Conservation (phyloP, 768 basidiomycete species). For the Mycena latifolia region DNA sequence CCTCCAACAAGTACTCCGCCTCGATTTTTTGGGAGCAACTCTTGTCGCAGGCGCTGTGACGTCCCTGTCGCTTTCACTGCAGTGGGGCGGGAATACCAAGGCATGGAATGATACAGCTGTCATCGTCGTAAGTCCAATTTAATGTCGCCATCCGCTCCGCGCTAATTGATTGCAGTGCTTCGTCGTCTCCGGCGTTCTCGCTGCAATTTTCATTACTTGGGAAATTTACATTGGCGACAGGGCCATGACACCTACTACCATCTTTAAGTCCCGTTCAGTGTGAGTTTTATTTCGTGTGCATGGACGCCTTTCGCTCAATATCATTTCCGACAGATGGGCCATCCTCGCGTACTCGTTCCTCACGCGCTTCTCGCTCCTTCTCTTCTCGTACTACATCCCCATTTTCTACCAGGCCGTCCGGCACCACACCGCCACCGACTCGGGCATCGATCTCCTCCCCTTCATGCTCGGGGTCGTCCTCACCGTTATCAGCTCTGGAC, state of each 20-base stretch:
- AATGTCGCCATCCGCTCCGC: background rate
- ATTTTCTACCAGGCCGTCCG: background rate
- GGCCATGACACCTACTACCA: background rate
- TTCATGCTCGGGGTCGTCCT: background rate
- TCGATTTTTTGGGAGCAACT: conserved; percentile 55
- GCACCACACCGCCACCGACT: background rate
- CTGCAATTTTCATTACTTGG: background rate
- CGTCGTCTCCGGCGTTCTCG: background rate
- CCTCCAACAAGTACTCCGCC: conserved; percentile 22
- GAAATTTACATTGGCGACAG: background rate
- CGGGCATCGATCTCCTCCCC: background rate
- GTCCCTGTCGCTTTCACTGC: conserved; percentile 54
- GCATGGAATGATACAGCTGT: conserved; percentile 47
- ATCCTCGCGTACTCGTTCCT: background rate
- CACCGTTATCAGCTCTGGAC: background rate
- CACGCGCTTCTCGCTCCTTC: background rate
- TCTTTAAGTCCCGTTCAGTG: background rate
- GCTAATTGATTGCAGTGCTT: background rate
- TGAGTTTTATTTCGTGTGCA: background rate
- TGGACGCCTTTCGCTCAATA: too few species aligned
- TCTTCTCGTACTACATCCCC: background rate
- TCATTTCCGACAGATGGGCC: background rate
- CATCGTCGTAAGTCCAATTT: conserved; percentile 31
- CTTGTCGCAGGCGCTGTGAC: conserved; percentile 51
- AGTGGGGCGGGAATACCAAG: conserved; percentile 59